Conservation (phyloP, 2,329 filamentous ascomycete species). For the Cytospora leucostoma region DNA sequence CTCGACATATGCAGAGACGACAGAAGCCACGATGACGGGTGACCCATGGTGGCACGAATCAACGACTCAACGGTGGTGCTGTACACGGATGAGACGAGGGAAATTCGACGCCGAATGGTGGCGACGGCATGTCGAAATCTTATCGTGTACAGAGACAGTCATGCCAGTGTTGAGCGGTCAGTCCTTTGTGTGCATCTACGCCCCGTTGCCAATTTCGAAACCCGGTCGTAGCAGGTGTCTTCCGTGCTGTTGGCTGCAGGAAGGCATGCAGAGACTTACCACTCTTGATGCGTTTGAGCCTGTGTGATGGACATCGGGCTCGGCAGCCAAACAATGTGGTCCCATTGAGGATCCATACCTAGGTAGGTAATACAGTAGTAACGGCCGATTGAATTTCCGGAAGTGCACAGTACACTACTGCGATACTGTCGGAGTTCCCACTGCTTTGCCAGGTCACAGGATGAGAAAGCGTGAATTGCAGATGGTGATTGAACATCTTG, state of each 20-base stretch:
- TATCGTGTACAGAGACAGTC: background rate
- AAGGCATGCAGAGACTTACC: slow-evolving; percentile 16
- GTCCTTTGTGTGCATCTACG: slow-evolving; percentile 14
- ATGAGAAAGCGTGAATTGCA: background rate
- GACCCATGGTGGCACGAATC: slow-evolving; percentile 6
- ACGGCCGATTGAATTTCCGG: background rate
- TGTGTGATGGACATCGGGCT: slow-evolving; percentile 6
- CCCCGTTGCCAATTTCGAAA: slow-evolving; percentile 3
- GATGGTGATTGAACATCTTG: background rate
- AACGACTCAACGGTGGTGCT: slow-evolving; percentile 1
- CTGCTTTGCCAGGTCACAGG: background rate
- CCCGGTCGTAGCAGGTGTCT: slow-evolving; percentile 21
- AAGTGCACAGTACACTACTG: background rate
- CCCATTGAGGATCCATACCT: background rate
- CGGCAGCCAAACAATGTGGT: background rate
- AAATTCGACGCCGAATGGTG: background rate
- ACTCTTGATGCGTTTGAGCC: slow-evolving; percentile 6
- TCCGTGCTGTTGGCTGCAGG: slow-evolving; percentile 23
- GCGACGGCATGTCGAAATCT: background rate
- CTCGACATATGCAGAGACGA: slow-evolving; percentile 15
- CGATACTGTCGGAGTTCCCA: background rate
- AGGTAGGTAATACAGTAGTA: background rate
- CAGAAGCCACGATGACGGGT: background rate
- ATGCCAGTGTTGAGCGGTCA: slow-evolving; percentile 3
- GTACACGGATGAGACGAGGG: background rate